phyloP scores from a whole-genome alignment of 805 yeast genomes.

The Candida glaebosa region DNA sequence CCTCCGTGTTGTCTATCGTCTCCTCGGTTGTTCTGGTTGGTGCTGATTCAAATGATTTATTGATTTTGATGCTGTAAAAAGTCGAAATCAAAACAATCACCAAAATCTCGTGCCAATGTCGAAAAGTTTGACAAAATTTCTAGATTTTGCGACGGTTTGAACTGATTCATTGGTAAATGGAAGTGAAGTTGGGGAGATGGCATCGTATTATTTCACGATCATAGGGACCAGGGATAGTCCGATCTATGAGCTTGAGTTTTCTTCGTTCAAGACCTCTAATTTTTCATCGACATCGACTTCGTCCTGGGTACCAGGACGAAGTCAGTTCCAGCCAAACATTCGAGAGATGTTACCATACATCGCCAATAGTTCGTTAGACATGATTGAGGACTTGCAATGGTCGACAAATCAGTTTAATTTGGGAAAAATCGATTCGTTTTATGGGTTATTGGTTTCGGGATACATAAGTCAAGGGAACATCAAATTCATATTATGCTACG shows the following conservation, averaged over 20 bases:
- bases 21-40: too few species aligned
- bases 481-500: constrained; percentile 62
- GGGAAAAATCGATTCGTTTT: constrained; percentile 80
- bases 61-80: too few species aligned
- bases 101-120: neutral
- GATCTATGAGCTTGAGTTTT: constrained; percentile 81
- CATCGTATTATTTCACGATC: constrained; percentile 87
- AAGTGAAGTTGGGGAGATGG: too few species aligned
- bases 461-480: constrained; percentile 86
- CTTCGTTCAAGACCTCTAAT: constrained; percentile 49
- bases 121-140: too few species aligned
- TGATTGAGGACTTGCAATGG: constrained; percentile 92
- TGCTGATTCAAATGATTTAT: too few species aligned
- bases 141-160: too few species aligned
- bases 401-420: constrained; percentile 59
- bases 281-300: constrained; percentile 7
- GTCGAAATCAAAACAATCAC: neutral
- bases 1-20: neutral
- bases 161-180: too few species aligned
- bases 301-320: constrained; percentile 41
- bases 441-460: constrained; percentile 78
- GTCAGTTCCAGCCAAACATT: constrained; percentile 64
- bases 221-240: constrained; percentile 87
- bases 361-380: constrained; percentile 82
- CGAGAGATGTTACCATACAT: constrained; percentile 84